These are phyloP conservation scores for Trametes coccinea DNA, from an alignment of 768 basidiomycete species.

Conservation along the genomic window DNA sequence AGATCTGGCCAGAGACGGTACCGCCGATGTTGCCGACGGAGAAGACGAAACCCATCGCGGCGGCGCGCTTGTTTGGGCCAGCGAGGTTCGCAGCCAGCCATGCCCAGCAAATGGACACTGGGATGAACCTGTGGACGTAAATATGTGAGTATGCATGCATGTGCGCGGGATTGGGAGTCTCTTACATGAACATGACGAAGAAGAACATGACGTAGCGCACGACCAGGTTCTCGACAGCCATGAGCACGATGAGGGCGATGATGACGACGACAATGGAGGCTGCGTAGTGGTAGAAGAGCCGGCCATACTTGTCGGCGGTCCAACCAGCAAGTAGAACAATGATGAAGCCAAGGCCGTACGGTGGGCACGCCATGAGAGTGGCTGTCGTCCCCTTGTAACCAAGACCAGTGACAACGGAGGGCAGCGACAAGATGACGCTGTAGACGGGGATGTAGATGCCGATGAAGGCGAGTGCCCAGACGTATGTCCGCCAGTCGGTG, in stretches of 20 bases:
- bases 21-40: constrained; percentile 37
- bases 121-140: constrained; percentile 28
- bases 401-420: constrained; percentile 66
- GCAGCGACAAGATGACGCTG: constrained; percentile 56
- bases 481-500: constrained; percentile 40
- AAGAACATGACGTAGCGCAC: constrained; percentile 38
- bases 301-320: constrained; percentile 29
- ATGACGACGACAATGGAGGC: constrained; percentile 25
- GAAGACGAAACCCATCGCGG: constrained; percentile 35
- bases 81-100: constrained; percentile 33
- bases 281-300: constrained; percentile 30
- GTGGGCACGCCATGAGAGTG: constrained; percentile 62
- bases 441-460: constrained; percentile 48
- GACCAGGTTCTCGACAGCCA: constrained; percentile 29
- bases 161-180: not conserved
- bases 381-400: constrained; percentile 57
- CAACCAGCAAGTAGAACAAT: constrained; percentile 27
- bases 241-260: constrained; percentile 34
- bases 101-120: constrained; percentile 31
- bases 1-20: constrained; percentile 31
- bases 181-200: constrained; percentile 36
- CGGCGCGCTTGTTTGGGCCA: constrained; percentile 33
- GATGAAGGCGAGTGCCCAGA: constrained; percentile 44
- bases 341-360: constrained; percentile 39
- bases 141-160: not conserved